phyloP scores from a whole-genome alignment of 176 grass and related monocot species.

The Hordeum marinum region DNA sequence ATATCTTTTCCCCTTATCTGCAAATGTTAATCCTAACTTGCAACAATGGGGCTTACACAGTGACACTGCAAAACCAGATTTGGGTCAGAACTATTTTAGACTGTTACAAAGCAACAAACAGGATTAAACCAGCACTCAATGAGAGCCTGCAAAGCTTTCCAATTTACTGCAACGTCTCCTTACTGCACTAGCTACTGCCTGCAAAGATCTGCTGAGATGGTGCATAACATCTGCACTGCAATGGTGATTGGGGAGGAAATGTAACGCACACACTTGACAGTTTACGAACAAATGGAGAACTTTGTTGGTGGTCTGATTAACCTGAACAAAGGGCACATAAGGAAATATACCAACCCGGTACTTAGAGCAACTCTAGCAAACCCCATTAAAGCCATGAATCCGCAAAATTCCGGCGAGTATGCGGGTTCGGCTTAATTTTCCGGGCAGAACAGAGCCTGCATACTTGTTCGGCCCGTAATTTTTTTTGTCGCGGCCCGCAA shows the following conservation, averaged over 20 bases:
- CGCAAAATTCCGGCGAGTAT: no score
- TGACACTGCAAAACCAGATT: no score
- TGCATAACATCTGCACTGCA: slow-evolving; percentile 47
- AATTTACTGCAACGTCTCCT: neutral
- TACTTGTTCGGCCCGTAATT: no score
- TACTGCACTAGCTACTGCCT: neutral
- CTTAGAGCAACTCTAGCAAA: no score
- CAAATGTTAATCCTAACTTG: no score
- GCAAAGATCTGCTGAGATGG: slow-evolving; percentile 32
- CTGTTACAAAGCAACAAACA: neutral
- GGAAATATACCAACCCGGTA: slow-evolving; percentile 52
- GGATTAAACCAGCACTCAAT: neutral
- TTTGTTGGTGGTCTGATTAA: neutral
- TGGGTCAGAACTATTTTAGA: neutral
- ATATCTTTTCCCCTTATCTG: no score
- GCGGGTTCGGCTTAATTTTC: no score
- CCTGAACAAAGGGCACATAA: slow-evolving; percentile 86
- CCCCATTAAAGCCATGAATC: no score
- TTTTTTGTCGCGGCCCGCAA: no score
- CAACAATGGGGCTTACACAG: no score
- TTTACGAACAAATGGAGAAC: neutral
- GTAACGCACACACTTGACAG: neutral
- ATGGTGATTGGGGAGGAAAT: neutral
- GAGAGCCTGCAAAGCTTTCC: neutral
- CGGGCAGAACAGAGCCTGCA: no score